Conservation (phyloP, 2,329 filamentous ascomycete species). For the Monosporascus sp. region DNA sequence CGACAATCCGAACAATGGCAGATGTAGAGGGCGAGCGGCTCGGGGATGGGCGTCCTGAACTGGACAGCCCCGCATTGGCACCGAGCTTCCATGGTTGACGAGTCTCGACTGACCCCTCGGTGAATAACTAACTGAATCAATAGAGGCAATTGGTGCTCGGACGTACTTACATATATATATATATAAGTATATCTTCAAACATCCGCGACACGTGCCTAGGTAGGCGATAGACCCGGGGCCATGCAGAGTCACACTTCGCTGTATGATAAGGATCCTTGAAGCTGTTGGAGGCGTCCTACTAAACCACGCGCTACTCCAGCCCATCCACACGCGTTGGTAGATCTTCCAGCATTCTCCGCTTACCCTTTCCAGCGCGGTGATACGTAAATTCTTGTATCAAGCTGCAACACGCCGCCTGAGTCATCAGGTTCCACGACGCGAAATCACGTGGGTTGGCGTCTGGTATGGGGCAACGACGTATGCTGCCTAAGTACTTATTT, state of each 20-base stretch:
- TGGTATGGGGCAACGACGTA: background rate
- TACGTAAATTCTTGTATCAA: background rate
- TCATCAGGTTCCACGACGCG: conserved; percentile 4
- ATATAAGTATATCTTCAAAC: no score
- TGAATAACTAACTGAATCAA: background rate
- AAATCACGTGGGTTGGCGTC: conserved; percentile 18
- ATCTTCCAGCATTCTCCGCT: no score
- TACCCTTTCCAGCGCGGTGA: no score
- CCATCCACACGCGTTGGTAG: background rate
- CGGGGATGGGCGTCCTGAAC: conserved; percentile 56
- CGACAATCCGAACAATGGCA: conserved; percentile 67
- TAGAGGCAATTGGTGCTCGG: background rate
- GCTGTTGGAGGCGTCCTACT: background rate
- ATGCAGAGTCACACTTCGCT: no score
- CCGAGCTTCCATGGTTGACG: conserved; percentile 45
- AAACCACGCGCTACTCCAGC: background rate
- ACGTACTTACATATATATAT: background rate
- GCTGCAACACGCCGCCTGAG: background rate
- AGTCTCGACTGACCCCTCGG: background rate
- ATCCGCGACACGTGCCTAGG: no score
- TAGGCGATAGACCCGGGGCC: no score
- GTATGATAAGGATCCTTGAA: no score
- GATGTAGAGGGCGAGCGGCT: conserved; percentile 62
- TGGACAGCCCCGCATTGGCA: conserved; percentile 61
- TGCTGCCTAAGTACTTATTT: background rate